These are phyloP conservation scores for Senecio squalidus DNA, from an alignment of 140 eudicot species.

Conservation along the genomic window DNA sequence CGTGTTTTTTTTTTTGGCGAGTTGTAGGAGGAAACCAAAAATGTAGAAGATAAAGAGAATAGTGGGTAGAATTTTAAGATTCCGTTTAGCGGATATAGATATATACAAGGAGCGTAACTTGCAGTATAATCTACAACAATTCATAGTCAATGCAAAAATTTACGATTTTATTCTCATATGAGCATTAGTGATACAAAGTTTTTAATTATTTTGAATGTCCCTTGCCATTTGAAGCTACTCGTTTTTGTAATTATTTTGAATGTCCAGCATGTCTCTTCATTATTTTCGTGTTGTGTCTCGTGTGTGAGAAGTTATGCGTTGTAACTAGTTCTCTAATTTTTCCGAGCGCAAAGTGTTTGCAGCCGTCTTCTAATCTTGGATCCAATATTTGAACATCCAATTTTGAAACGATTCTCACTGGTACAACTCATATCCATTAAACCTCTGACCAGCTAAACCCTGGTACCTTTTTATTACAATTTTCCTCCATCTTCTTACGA, in stretches of 20 bases:
- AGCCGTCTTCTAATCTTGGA: not conserved
- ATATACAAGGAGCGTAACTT: too few species aligned
- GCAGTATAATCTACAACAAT: too few species aligned
- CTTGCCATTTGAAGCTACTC: not conserved
- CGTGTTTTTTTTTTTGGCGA: too few species aligned
- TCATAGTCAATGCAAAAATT: too few species aligned
- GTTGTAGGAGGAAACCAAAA: conserved; percentile 7
- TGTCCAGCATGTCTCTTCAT: not conserved
- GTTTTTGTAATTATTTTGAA: not conserved
- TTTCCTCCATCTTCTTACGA: conserved; percentile 44
- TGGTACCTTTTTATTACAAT: conserved; percentile 35
- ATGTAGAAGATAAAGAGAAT: conserved; percentile 18
- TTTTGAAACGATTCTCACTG: conserved; percentile 55
- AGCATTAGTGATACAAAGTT: not conserved
- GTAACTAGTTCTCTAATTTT: not conserved
- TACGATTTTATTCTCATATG: not conserved
- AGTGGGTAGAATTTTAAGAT: conserved; percentile 7
- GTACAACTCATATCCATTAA: conserved; percentile 28
- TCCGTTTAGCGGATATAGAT: too few species aligned
- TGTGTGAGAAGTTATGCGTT: too few species aligned
- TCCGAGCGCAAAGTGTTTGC: not conserved
- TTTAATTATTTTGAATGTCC: not conserved
- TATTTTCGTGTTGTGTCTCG: not conserved
- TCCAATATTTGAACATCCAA: not conserved
- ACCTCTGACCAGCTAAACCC: conserved; percentile 63